Conservation (phyloP, 371 early-diverging fungal genomes). For the Apophysomyces sp. region DNA sequence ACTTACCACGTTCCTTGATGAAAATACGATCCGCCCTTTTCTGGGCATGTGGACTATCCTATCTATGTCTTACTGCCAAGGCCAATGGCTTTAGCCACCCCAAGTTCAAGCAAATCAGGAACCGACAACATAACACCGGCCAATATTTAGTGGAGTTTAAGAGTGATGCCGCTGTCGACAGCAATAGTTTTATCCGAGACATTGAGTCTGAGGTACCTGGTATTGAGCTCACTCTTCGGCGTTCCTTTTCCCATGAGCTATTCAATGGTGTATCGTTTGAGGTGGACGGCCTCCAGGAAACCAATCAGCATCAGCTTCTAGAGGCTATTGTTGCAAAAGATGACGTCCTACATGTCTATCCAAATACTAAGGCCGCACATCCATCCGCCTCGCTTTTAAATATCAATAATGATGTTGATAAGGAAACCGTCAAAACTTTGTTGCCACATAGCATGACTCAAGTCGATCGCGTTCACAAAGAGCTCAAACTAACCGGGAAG, state of each 20-base stretch:
- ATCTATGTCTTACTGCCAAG: no score
- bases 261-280: neutral
- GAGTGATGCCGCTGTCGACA: neutral
- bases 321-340: neutral
- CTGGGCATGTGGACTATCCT: no score
- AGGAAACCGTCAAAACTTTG: neutral
- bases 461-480: slow-evolving; percentile 19
- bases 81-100: no score
- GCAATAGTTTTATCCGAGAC: neutral
- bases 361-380: neutral
- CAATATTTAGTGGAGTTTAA: neutral
- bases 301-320: neutral
- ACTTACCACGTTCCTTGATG: no score
- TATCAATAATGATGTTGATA: neutral
- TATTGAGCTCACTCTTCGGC: neutral
- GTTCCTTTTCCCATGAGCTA: neutral
- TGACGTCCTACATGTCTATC: neutral
- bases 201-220: neutral
- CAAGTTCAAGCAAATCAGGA: no score
- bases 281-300: neutral
- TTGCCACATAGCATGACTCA: slow-evolving; percentile 15
- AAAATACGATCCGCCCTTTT: no score
- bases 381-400: neutral
- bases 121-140: neutral
- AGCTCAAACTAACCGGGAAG: slow-evolving; percentile 47